A percentile compares a stretch with the other conserved stretches of the same genome.
Conservation (phyloP, 495 filamentous ascomycete genomes). For the Sphaerosporella brunnea region DNA sequence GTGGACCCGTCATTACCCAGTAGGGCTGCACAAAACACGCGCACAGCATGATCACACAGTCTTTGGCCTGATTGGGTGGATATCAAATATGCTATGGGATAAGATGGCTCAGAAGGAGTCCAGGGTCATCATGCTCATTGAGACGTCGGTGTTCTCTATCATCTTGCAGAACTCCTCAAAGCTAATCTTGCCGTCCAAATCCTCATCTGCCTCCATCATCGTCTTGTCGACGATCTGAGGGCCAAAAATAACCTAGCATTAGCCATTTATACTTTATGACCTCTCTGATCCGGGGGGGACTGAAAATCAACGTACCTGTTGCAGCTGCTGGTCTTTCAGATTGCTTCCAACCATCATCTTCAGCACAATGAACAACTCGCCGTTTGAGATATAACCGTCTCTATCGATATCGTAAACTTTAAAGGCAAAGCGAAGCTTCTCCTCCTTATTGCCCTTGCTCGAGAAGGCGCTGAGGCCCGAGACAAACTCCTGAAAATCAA, state of each 20-base stretch:
- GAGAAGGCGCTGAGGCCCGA: conserved; percentile 88
- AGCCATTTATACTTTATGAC: no score
- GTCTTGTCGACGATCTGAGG: conserved; percentile 83
- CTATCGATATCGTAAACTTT: conserved; percentile 99
- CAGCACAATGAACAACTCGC: conserved; percentile 94
- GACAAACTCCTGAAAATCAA: conserved; percentile 99
- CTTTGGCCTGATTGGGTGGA: no score
- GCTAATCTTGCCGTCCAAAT: conserved; percentile 93
- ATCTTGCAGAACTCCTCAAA: conserved; percentile 98
- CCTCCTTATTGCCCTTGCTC: conserved; percentile 95
- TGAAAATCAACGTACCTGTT: conserved; percentile 41
- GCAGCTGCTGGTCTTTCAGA: conserved; percentile 94
- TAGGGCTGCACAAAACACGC: no score
- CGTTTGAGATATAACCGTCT: conserved; percentile 96
- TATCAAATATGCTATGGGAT: no score
- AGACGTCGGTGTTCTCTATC: conserved; percentile 96
- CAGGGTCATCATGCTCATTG: conserved; percentile 71
- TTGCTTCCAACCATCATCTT: conserved; percentile 99
- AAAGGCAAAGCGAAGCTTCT: conserved; percentile 95
- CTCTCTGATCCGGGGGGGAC: no score
- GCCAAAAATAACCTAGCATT: neutral
- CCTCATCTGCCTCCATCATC: conserved; percentile 97
- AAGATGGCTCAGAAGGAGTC: conserved; percentile 25
- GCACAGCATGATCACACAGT: no score
- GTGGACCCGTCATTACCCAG: no score